A percentile compares a stretch with the other conserved stretches of the same genome.
Evolutionary conservation across 2,329 filamentous ascomycete genomes (phyloP).

Genomic region (Nigrospora osmanthi): DNA sequence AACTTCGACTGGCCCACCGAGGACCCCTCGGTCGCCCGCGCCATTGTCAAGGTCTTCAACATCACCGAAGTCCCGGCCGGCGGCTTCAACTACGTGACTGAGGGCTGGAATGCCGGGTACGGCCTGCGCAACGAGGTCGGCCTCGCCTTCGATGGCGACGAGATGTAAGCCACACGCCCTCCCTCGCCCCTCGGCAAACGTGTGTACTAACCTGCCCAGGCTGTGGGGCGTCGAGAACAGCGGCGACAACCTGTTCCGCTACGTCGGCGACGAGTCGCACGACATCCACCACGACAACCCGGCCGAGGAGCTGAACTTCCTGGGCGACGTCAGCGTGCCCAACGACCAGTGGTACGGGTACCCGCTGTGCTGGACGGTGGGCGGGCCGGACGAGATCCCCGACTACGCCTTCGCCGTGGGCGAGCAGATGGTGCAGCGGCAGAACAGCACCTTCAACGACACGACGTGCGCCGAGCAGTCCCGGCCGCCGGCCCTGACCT

Average conservation of each 20-base stretch:
- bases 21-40: constrained; percentile 37
- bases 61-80: constrained; percentile 11
- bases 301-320: constrained; percentile 58
- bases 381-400: constrained; percentile 29
- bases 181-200: constrained; percentile 8
- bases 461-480: constrained; percentile 11
- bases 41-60: constrained; percentile 45
- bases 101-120: constrained; percentile 34
- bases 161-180: constrained; percentile 12
- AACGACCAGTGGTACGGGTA: constrained; percentile 51
- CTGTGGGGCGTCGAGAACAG: constrained; percentile 53
- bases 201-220: constrained; percentile 15
- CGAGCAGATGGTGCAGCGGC: constrained; percentile 21
- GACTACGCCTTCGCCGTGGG: constrained; percentile 21
- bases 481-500: constrained; percentile 35
- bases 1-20: constrained; percentile 45
- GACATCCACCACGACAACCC: constrained; percentile 55
- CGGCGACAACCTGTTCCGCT: constrained; percentile 48
- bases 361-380: constrained; percentile 33
- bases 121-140: constrained; percentile 59
- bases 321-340: constrained; percentile 47
- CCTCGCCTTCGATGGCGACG: constrained; percentile 27
- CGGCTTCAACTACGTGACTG: constrained; percentile 31
- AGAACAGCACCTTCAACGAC: constrained; percentile 17
- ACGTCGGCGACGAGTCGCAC: constrained; percentile 23